Evolutionary conservation across 2,329 filamentous ascomycete species (phyloP), one percentile per base, ranked within the genome.

Genomic region (Paracamarosporium sp.): DNA sequence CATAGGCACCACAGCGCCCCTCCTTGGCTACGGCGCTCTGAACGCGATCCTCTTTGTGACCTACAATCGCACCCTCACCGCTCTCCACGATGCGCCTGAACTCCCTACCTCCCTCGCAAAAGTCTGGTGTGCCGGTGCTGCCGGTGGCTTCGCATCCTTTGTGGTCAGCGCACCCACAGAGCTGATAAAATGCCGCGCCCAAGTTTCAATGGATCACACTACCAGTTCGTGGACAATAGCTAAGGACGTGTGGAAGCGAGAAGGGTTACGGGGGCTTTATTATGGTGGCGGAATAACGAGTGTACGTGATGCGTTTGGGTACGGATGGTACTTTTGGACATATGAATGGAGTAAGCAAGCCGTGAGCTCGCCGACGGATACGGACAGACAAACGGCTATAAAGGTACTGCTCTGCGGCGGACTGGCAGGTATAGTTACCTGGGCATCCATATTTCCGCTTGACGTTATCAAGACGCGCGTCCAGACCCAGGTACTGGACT

Each of bases 261-360:
- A 89, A 4, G 81, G 89, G 0, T 55, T 92, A 3, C 81, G 83
- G 36, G 93, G 93, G 0, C 77, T 97, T 22, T 97, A 96, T 72
- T 85, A 88, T 60, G 94, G 93, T 20, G 94, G 94, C 20, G 82
- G 80, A 0, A 87, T 97, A 15, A 98, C 94, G 0, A 91, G 90
- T 52, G 73, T 94, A 38, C 84, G 94, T 48, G 94, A 98, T 77
- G 89, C 90, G 56, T 85, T 97, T 54, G 94, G 94, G n/a, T 98
- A 97, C 78, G 94, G 93, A 0, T 97, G 97, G 76, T 98, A 97
- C 73, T 98, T 98, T 76, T 96, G 91, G 90, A 90, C 90, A 1
- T 98, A 97, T 71, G 91, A 96, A 76, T 80, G 93, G 57, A 86
- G 83, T 62, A 92, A 89, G 61, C 83, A 86, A 33, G 79, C 81